A percentile compares a stretch with the other conserved stretches of the same genome.
Evolutionary conservation across 1,284 basidiomycete species (phyloP).

Genomic region (Trichosporon sp.): DNA sequence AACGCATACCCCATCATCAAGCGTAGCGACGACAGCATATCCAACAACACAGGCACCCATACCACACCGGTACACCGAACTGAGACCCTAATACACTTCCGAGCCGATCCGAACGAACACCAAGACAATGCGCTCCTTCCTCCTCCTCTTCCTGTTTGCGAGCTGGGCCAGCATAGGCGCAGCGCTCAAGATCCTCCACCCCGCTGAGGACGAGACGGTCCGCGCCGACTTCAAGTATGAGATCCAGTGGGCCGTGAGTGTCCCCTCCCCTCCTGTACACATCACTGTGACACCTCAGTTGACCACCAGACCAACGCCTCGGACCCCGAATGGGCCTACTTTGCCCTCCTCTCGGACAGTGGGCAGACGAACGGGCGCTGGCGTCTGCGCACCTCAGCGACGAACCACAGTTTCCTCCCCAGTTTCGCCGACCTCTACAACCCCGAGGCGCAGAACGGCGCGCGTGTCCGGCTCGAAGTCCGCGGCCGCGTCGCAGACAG

Average conservation of each 20-base stretch:
- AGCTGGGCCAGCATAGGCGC: not conserved
- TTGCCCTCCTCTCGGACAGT: not conserved
- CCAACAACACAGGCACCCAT: too few species aligned
- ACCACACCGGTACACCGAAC: too few species aligned
- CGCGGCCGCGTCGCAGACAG: not conserved
- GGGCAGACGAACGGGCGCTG: not conserved
- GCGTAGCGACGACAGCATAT: too few species aligned
- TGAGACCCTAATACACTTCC: too few species aligned
- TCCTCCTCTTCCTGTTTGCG: not conserved
- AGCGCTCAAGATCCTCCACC: not conserved
- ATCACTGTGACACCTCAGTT: not conserved
- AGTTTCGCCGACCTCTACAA: not conserved
- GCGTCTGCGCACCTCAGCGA: not conserved
- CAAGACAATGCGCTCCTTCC: not conserved
- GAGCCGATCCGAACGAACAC: not conserved
- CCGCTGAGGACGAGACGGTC: not conserved
- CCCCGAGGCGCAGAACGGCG: not conserved
- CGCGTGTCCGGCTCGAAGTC: not conserved
- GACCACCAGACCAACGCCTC: not conserved
- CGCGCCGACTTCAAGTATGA: conserved; percentile 1
- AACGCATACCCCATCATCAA: too few species aligned
- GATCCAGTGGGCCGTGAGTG: not conserved
- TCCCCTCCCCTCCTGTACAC: not conserved
- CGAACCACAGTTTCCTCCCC: not conserved
- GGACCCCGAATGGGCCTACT: not conserved